Conservation (phyloP, 495 filamentous ascomycete genomes). For the Annulohypoxylon stygium region DNA sequence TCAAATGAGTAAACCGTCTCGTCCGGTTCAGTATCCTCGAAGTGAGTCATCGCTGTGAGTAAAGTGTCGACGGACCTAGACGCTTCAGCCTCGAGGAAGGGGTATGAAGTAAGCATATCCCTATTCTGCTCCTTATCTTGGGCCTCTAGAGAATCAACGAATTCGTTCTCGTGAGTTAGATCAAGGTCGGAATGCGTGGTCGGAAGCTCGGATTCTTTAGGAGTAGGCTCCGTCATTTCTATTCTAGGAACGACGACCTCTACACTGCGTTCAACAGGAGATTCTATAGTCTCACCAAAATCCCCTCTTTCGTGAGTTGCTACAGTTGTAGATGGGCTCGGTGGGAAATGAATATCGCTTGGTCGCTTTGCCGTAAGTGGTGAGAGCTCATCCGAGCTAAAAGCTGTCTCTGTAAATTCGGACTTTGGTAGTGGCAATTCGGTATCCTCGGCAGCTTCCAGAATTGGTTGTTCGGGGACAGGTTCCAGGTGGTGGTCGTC, state of each 20-base stretch:
- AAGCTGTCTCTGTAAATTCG: conserved; percentile 46
- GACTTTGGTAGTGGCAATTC: conserved; percentile 30
- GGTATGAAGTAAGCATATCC: neutral
- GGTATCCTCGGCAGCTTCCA: conserved; percentile 22
- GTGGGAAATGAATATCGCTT: conserved; percentile 39
- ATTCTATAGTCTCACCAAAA: neutral
- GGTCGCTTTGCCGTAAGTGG: conserved; percentile 46
- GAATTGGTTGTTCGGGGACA: conserved; percentile 30
- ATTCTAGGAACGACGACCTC: conserved; percentile 13
- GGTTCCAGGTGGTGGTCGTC: conserved; percentile 29
- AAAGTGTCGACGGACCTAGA: conserved; percentile 24
- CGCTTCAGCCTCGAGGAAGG: conserved; percentile 12
- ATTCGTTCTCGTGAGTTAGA: conserved; percentile 17
- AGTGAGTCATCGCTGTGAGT: conserved; percentile 10
- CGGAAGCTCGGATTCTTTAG: conserved; percentile 45
- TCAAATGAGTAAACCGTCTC: conserved; percentile 23
- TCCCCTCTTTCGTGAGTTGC: conserved; percentile 5
- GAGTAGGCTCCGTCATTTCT: conserved; percentile 29
- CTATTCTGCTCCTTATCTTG: conserved; percentile 24
- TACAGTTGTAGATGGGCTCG: conserved; percentile 22
- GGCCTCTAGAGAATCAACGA: conserved; percentile 6
- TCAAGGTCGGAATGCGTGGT: conserved; percentile 40
- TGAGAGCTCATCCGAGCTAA: conserved; percentile 52
- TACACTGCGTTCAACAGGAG: conserved; percentile 8
- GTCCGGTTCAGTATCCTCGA: neutral